A percentile compares a stretch with the other conserved stretches of the same genome.
Evolutionary conservation across 345 rosid genomes (phyloP).

Genomic region (Microcos paniculata): DNA sequence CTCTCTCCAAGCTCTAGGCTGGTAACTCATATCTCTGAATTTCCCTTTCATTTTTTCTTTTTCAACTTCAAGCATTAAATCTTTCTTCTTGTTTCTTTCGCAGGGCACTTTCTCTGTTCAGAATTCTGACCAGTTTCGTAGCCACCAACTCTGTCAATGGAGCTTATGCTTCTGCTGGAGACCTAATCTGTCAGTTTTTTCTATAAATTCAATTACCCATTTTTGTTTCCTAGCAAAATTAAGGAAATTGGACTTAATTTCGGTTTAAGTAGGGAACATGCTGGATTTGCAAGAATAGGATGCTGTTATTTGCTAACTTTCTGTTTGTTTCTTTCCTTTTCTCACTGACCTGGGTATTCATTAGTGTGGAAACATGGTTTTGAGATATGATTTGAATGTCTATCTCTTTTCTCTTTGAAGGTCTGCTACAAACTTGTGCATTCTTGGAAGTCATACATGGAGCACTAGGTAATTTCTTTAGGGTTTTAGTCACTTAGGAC

Average conservation of each 20-base stretch:
- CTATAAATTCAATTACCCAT: neutral
- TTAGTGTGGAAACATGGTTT: neutral
- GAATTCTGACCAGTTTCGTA: conserved; percentile 31
- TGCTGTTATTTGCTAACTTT: neutral
- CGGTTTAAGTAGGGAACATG: neutral
- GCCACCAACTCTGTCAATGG: conserved; percentile 41
- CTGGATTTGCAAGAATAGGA: neutral
- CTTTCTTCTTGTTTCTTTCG: neutral
- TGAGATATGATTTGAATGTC: neutral
- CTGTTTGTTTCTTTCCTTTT: neutral
- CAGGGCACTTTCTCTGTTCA: conserved; percentile 57
- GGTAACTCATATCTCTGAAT: conserved; percentile 30
- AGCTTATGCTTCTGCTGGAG: conserved; percentile 70
- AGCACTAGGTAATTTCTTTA: conserved; percentile 51
- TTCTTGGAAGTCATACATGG: conserved; percentile 84
- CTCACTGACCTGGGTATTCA: neutral
- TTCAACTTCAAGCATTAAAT: neutral
- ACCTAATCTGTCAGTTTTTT: conserved; percentile 52
- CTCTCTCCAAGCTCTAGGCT: conserved; percentile 63
- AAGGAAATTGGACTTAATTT: conserved; percentile 11
- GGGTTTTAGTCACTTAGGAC: neutral
- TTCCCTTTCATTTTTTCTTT: neutral
- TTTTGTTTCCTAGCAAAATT: neutral
- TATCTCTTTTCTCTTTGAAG: conserved; percentile 27
- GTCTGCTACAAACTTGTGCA: conserved; percentile 54